A percentile compares a stretch with the other conserved stretches of the same genome.
Evolutionary conservation across 2,329 filamentous ascomycete species (phyloP).

Genomic region (Fusarium nematophilum): DNA sequence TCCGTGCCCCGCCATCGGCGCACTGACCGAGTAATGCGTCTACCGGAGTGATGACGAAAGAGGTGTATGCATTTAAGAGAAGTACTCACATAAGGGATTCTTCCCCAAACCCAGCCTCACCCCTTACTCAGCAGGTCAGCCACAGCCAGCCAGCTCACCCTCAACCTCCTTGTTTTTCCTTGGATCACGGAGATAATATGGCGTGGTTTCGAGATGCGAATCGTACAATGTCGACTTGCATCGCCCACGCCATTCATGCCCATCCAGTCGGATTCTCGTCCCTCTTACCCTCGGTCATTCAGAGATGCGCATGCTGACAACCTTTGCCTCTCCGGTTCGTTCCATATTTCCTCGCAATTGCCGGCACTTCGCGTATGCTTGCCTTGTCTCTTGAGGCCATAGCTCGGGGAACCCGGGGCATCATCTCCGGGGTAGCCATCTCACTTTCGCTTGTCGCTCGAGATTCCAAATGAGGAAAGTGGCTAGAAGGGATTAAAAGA

Average conservation of each 20-base stretch:
- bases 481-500: conserved; percentile 5
- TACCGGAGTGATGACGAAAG: conserved; percentile 7
- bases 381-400: conserved; percentile 11
- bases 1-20: conserved; percentile 34
- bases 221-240: conserved; percentile 33
- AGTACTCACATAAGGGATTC: neutral
- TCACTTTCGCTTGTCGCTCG: conserved; percentile 8
- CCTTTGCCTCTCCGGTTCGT: conserved; percentile 13
- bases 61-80: conserved; percentile 9
- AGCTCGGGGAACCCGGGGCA: conserved; percentile 27
- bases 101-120: neutral
- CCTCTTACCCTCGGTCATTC: conserved; percentile 16
- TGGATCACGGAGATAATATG: conserved; percentile 32
- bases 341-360: conserved; percentile 15
- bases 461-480: conserved; percentile 23
- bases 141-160: neutral
- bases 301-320: neutral
- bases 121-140: conserved; percentile 4
- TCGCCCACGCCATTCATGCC: conserved; percentile 24
- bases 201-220: conserved; percentile 34
- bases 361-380: conserved; percentile 5
- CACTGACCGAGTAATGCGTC: conserved; percentile 19
- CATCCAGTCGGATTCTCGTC: conserved; percentile 16
- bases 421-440: conserved; percentile 15
- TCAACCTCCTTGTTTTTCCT: conserved; percentile 13